Conservation (phyloP, 2,329 filamentous ascomycete species). For the Sclerotinia trifoliorum region DNA sequence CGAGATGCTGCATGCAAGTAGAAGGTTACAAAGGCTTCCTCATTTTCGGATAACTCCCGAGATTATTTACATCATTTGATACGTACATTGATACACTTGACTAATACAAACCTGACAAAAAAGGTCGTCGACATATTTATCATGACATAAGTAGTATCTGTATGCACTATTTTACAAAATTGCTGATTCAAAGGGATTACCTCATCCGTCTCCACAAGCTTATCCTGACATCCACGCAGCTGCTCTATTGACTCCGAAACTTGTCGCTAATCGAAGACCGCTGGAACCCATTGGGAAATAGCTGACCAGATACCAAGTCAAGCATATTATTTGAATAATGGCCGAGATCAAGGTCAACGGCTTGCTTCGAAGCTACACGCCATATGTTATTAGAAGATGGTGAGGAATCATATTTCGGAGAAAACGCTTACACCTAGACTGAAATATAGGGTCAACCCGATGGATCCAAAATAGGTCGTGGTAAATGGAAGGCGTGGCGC, state of each 20-base stretch:
- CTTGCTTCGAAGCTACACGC: constrained; percentile 72
- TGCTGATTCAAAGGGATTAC: neutral
- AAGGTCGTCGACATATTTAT: neutral
- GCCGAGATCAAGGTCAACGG: constrained; percentile 82
- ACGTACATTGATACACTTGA: neutral
- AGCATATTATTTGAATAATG: constrained; percentile 76
- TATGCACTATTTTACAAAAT: constrained; percentile 8
- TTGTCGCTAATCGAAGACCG: constrained; percentile 80
- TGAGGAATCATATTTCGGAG: neutral
- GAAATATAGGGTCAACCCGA: constrained; percentile 86
- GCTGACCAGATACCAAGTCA: constrained; percentile 92
- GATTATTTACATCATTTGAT: constrained; percentile 12
- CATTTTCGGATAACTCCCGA: constrained; percentile 18
- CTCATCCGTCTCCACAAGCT: neutral
- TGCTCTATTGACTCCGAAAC: constrained; percentile 80
- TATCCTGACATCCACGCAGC: constrained; percentile 84
- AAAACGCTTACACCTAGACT: constrained; percentile 75
- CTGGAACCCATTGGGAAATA: constrained; percentile 97
- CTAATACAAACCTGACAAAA: neutral
- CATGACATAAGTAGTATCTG: neutral
- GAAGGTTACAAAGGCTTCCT: constrained; percentile 1
- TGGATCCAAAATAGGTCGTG: constrained; percentile 90
- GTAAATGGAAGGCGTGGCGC: constrained; percentile 87
- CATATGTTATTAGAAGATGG: constrained; percentile 27
- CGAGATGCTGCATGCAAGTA: constrained; percentile 10